Evolutionary conservation across 495 filamentous ascomycete genomes (phyloP).

Genomic region (Daldinia concentrica): DNA sequence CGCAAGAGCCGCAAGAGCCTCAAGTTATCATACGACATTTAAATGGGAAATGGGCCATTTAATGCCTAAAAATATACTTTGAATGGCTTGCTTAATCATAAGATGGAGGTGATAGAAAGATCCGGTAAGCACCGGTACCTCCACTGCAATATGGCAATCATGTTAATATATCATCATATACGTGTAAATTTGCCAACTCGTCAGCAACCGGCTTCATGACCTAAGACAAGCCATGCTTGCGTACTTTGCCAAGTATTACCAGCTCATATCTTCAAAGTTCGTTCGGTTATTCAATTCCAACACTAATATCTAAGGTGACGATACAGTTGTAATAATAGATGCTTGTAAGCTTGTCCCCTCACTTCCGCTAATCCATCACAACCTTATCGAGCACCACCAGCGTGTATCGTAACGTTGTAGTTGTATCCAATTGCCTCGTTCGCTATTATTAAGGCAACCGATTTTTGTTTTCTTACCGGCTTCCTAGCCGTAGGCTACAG

Average conservation of each 20-base stretch:
- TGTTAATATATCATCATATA: not conserved
- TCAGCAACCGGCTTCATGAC: too few species aligned
- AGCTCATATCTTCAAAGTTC: too few species aligned
- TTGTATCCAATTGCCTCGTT: not conserved
- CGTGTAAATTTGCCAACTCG: not conserved
- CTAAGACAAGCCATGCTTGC: too few species aligned
- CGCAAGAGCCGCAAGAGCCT: not conserved
- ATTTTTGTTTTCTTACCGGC: not conserved
- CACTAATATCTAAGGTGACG: too few species aligned
- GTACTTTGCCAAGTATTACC: too few species aligned
- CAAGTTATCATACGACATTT: constrained; percentile 1
- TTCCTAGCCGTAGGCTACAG: not conserved
- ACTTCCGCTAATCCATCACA: not conserved
- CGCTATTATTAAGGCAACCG: not conserved
- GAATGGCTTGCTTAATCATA: not conserved
- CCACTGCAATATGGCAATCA: not conserved
- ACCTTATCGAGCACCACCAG: not conserved
- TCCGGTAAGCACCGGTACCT: not conserved
- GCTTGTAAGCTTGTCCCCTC: not conserved
- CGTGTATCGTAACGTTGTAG: not conserved
- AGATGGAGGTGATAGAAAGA: not conserved
- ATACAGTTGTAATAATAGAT: too few species aligned
- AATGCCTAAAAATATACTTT: not conserved
- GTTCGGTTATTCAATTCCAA: too few species aligned
- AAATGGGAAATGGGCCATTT: not conserved